Evolutionary conservation across 106 monocot species (phyloP), one percentile per base, ranked within the genome.

Genomic region (Iris macrosiphon): DNA sequence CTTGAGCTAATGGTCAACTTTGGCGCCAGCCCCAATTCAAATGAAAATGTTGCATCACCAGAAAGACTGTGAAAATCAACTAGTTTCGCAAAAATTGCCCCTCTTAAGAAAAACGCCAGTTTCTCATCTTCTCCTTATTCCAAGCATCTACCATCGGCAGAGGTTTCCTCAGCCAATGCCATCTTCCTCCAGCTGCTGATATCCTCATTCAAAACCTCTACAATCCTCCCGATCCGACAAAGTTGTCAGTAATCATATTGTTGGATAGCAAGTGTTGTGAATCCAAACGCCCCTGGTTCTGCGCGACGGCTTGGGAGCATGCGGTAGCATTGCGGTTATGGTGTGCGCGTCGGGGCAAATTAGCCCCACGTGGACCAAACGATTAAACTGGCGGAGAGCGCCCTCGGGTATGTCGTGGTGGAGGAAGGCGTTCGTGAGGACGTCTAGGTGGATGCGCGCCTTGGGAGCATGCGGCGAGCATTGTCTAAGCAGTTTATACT

Each of bases 391-490:
- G 0, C 12, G 16, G 0, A 82, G 23, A 0, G 82, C 68, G 3
- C 69, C 30, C 3, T 43, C 43, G 3, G 82, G 47, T 9, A 46
- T 37, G 1, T 42, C 68, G 0, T 10, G 52, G 25, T 60, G 62
- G 29, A 82, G 27, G 35, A 75, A 79, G 35, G 53, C 49, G 57
- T 43, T 75, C 78, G 82, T 82, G 43, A 88, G 58, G 47, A 88
- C 65, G 62, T 88, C 87, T 12, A 48, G 61, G 33, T 88, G 87
- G 32, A 88, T 72, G 18, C n/a, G n/a, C n/a, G n/a, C n/a, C n/a
- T n/a, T n/a, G n/a, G n/a, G n/a, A n/a, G n/a, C n/a, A n/a, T n/a
- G n/a, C n/a, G n/a, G n/a, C n/a, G n/a, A n/a, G n/a, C n/a, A n/a
- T n/a, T n/a, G n/a, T n/a, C n/a, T n/a, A n/a, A n/a, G n/a, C n/a